Conservation (phyloP, 257 asterid genomes). For the Henckelia pumila region DNA sequence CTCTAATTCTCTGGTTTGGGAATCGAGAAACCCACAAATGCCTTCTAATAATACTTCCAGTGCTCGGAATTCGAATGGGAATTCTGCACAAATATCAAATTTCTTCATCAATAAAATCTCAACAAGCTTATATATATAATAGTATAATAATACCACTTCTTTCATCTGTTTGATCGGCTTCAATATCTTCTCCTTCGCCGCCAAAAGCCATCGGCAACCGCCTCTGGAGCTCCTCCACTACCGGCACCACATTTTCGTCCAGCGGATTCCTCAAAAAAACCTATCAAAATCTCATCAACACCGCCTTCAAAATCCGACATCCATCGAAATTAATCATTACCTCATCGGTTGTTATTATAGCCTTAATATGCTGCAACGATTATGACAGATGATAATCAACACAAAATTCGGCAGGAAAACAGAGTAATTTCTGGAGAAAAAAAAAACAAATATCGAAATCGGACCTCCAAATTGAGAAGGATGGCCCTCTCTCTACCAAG, state of each 20-base stretch:
- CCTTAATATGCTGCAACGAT: constrained; percentile 85
- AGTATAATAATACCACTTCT: no score
- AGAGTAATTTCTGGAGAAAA: no score
- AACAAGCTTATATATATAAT: no score
- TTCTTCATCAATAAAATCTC: no score
- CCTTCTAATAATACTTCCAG: constrained; percentile 90
- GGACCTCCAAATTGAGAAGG: constrained; percentile 85
- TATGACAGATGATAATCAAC: no score
- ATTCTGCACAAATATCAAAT: no score
- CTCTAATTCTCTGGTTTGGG: constrained; percentile 78
- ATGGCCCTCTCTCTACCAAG: constrained; percentile 78
- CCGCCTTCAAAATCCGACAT: neutral
- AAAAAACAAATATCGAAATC: no score
- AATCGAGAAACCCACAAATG: constrained; percentile 74
- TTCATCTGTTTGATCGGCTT: constrained; percentile 37
- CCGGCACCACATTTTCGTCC: constrained; percentile 65
- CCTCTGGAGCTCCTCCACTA: constrained; percentile 81
- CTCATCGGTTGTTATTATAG: constrained; percentile 83
- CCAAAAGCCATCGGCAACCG: constrained; percentile 52
- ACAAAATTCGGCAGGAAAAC: no score
- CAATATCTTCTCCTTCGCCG: constrained; percentile 68
- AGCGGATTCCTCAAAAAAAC: constrained; percentile 81
- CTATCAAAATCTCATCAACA: constrained; percentile 27
- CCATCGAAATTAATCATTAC: constrained; percentile 24
- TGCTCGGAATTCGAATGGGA: constrained; percentile 89